These are phyloP conservation scores for Chenopodium berlandieri DNA, from an alignment of 148 eudicot species.

Conservation along the genomic window DNA sequence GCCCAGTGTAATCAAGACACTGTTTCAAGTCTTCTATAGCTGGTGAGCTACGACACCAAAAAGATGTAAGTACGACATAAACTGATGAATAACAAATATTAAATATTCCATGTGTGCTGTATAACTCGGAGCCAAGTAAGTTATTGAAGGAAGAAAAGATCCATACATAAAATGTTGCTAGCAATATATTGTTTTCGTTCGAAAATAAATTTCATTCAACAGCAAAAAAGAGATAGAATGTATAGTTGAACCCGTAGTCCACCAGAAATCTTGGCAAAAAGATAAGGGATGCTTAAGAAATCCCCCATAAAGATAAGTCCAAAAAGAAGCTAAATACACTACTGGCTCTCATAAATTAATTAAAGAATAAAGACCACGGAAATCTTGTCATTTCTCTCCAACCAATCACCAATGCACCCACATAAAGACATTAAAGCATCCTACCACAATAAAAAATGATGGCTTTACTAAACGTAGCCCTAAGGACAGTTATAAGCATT, in stretches of 20 bases:
- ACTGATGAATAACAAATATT: background rate
- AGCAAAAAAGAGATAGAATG: background rate
- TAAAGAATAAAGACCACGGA: background rate
- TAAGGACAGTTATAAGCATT: background rate
- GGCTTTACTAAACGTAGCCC: background rate
- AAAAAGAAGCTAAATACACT: background rate
- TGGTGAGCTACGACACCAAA: conserved; percentile 68
- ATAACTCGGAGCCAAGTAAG: background rate
- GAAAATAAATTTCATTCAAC: background rate
- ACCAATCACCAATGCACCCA: background rate
- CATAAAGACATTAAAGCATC: background rate
- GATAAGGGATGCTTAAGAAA: background rate
- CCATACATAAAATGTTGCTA: too few relatives aligned
- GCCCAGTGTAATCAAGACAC: conserved; percentile 96
- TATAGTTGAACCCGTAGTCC: background rate
- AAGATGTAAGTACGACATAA: conserved; percentile 4
- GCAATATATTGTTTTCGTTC: background rate
- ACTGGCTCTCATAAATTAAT: background rate
- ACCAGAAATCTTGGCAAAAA: background rate
- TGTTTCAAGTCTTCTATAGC: conserved; percentile 94
- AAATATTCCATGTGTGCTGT: background rate
- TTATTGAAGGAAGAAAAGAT: background rate
- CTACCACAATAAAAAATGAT: background rate
- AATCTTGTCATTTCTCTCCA: background rate
- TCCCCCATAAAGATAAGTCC: background rate